Percentiles rank a stretch among this genome's conserved stretches.
Conservation (phyloP, 495 filamentous ascomycete genomes). For the Tetracladium marchalianum region DNA sequence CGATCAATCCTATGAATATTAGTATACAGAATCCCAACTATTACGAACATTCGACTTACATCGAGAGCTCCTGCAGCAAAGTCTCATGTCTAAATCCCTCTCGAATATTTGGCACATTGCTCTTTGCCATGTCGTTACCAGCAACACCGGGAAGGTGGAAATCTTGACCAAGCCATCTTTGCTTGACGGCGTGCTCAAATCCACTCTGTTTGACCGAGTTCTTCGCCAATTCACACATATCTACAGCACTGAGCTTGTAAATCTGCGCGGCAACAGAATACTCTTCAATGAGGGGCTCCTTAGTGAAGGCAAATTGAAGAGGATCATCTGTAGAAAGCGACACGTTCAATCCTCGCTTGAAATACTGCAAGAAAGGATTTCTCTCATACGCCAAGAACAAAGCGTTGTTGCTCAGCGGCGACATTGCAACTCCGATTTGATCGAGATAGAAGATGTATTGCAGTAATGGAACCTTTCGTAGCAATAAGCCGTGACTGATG, state of each 20-base stretch:
- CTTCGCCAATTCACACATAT: slow-evolving; percentile 97
- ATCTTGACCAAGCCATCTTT: slow-evolving; percentile 74
- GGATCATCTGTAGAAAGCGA: slow-evolving; percentile 96
- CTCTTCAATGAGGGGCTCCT: slow-evolving; percentile 95
- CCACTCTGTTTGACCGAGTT: slow-evolving; percentile 92
- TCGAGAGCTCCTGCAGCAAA: slow-evolving; percentile 63
- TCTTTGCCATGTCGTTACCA: slow-evolving; percentile 89
- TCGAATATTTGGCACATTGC: slow-evolving; percentile 87
- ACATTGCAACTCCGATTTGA: slow-evolving; percentile 98
- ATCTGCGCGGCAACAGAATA: slow-evolving; percentile 97
- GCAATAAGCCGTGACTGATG: slow-evolving; percentile 88
- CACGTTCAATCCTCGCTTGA: slow-evolving; percentile 87
- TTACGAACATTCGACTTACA: slow-evolving; percentile 44
- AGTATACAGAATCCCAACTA: slow-evolving; percentile 8
- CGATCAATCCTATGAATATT: slow-evolving; percentile 33
- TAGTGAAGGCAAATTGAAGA: slow-evolving; percentile 95
- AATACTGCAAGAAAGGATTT: slow-evolving; percentile 92
- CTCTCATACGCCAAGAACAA: slow-evolving; percentile 94
- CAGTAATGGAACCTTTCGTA: slow-evolving; percentile 87
- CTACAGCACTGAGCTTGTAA: slow-evolving; percentile 91
- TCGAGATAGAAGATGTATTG: slow-evolving; percentile 98
- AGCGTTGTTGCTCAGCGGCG: slow-evolving; percentile 94
- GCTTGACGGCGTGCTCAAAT: slow-evolving; percentile 81
- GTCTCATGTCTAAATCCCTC: slow-evolving; percentile 85
- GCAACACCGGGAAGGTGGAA: slow-evolving; percentile 62